These are phyloP conservation scores for Boletus vinaceobasis DNA, from an alignment of 768 basidiomycete species.

Conservation along the genomic window DNA sequence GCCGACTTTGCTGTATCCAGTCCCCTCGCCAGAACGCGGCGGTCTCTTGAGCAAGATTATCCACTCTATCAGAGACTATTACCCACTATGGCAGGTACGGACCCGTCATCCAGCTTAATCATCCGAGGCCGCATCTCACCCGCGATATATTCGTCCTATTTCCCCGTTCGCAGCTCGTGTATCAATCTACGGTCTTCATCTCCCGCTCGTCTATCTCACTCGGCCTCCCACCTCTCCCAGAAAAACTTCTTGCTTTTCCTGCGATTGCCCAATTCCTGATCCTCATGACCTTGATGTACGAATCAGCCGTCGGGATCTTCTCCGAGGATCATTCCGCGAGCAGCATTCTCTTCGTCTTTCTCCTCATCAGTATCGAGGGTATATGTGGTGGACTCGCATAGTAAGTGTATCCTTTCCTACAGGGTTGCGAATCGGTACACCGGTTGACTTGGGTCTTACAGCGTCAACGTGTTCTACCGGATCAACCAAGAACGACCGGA, in stretches of 20 bases:
- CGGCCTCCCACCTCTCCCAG: constrained; percentile 76
- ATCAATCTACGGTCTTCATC: constrained; percentile 88
- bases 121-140: constrained; percentile 1
- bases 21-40: constrained; percentile 60
- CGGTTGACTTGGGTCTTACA: constrained; percentile 25
- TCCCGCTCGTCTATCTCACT: constrained; percentile 89
- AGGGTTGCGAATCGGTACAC: not conserved
- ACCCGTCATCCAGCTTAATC: constrained; percentile 3
- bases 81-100: constrained; percentile 88
- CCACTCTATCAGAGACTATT: constrained; percentile 84
- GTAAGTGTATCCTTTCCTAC: constrained; percentile 40
- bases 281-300: constrained; percentile 57
- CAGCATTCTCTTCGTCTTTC: constrained; percentile 63
- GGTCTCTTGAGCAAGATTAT: constrained; percentile 74
- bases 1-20: constrained; percentile 85
- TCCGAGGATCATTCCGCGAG: constrained; percentile 38
- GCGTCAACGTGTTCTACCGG: constrained; percentile 84
- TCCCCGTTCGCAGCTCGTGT: constrained; percentile 54
- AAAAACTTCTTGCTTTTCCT: constrained; percentile 65
- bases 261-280: constrained; percentile 68
- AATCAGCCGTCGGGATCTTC: constrained; percentile 70
- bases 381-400: constrained; percentile 92
- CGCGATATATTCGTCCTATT: not conserved
- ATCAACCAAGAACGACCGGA: constrained; percentile 71
- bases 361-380: constrained; percentile 83